These are phyloP conservation scores for Beauveria bassiana DNA, from an alignment of 2,329 filamentous ascomycete genomes.

Conservation along the genomic window DNA sequence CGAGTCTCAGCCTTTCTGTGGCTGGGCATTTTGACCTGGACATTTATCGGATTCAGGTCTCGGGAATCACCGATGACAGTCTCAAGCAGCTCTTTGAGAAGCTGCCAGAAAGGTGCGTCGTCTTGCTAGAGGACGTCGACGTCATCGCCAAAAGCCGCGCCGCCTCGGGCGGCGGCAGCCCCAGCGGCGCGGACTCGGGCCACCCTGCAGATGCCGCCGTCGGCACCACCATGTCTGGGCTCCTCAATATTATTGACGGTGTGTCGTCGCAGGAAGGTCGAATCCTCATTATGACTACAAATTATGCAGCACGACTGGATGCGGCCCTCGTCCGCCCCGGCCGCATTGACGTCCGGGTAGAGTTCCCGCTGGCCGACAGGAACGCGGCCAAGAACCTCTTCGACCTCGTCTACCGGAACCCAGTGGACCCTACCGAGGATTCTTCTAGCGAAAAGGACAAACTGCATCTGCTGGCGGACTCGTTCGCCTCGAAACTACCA, in stretches of 20 bases:
- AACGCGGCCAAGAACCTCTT: background rate
- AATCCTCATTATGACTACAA: slow-evolving; percentile 65
- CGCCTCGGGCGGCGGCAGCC: background rate
- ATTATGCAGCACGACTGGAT: slow-evolving; percentile 55
- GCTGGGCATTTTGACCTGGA: slow-evolving; percentile 43
- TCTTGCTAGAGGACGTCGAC: slow-evolving; percentile 49
- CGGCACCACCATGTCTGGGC: slow-evolving; percentile 43
- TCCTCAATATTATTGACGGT: slow-evolving; percentile 62
- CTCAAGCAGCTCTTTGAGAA: slow-evolving; percentile 44
- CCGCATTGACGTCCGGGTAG: slow-evolving; percentile 51
- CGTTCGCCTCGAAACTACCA: background rate
- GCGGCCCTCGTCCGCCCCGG: slow-evolving; percentile 54
- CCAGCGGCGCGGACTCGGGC: background rate
- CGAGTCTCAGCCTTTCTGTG: slow-evolving; percentile 44
- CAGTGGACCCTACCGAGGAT: background rate
- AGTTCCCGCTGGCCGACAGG: background rate
- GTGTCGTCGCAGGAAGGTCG: slow-evolving; percentile 60
- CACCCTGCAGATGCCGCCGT: background rate
- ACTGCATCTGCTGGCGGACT: background rate
- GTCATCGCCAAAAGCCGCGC: slow-evolving; percentile 20
- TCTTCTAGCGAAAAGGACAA: background rate
- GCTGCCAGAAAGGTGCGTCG: slow-evolving; percentile 44
- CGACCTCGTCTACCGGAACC: background rate
- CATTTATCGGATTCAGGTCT: slow-evolving; percentile 41
- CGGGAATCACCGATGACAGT: slow-evolving; percentile 42